Evolutionary conservation across 2,329 filamentous ascomycete species (phyloP).

Genomic region (Aspergillus felis): DNA sequence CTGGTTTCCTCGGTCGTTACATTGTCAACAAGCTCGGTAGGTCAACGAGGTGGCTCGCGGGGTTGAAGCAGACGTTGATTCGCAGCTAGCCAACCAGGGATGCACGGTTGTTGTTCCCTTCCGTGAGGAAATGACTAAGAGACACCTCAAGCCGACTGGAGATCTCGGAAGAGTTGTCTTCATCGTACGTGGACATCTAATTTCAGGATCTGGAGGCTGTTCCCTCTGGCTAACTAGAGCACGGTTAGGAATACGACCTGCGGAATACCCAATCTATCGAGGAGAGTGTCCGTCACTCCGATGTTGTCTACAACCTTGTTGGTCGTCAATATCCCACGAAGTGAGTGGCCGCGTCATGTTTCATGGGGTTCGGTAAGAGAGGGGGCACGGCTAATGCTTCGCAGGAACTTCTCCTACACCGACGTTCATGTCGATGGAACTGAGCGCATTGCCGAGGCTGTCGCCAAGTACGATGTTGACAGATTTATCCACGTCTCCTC

Average conservation of each 20-base stretch:
- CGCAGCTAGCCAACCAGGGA: constrained; percentile 72
- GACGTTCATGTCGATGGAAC: constrained; percentile 92
- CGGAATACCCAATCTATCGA: constrained; percentile 94
- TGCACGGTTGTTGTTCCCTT: constrained; percentile 91
- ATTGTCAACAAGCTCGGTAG: constrained; percentile 91
- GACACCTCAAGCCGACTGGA: constrained; percentile 92
- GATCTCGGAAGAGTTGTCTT: constrained; percentile 88
- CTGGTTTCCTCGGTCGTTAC: constrained; percentile 91
- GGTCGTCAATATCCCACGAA: constrained; percentile 96
- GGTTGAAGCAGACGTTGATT: constrained; percentile 30
- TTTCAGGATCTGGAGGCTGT: neutral
- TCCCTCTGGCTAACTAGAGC: constrained; percentile 14
- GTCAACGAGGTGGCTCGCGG: constrained; percentile 14
- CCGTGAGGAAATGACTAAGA: constrained; percentile 96
- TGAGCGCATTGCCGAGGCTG: constrained; percentile 87
- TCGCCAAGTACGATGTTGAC: constrained; percentile 97
- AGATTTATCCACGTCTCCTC: constrained; percentile 96
- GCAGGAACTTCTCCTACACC: constrained; percentile 84
- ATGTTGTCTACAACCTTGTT: constrained; percentile 94
- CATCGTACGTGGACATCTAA: constrained; percentile 53
- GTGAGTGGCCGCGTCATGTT: constrained; percentile 46
- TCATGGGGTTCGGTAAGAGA: neutral
- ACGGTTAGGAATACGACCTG: constrained; percentile 78
- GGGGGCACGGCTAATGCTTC: constrained; percentile 29
- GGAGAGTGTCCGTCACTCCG: constrained; percentile 92